These are phyloP conservation scores for Candida alai DNA, from an alignment of 805 yeast genomes.

Conservation along the genomic window DNA sequence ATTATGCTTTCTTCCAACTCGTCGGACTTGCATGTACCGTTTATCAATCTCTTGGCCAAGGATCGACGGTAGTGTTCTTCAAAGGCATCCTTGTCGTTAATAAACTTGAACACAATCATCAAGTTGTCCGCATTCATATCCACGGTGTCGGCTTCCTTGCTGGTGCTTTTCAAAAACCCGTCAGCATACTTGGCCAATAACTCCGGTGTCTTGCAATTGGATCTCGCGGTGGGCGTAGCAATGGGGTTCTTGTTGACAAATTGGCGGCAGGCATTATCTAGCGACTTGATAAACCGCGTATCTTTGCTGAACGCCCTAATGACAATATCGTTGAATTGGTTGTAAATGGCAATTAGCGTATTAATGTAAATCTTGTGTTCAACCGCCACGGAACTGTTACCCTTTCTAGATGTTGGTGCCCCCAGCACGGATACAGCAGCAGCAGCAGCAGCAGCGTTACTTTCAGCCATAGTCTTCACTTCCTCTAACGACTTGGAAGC, in stretches of 20 bases:
- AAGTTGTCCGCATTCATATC: slow-evolving; percentile 82
- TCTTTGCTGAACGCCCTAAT: slow-evolving; percentile 65
- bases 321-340: slow-evolving; percentile 63
- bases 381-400: slow-evolving; percentile 27
- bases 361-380: slow-evolving; percentile 81
- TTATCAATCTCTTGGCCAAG: slow-evolving; percentile 84
- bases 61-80: slow-evolving; percentile 88
- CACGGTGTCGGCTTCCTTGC: slow-evolving; percentile 62
- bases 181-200: slow-evolving; percentile 87
- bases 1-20: slow-evolving; percentile 83
- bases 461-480: slow-evolving; percentile 34
- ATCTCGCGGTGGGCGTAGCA: slow-evolving; percentile 62
- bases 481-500: slow-evolving; percentile 53
- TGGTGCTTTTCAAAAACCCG: slow-evolving; percentile 70
- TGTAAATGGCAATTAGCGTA: slow-evolving; percentile 66
- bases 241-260: slow-evolving; percentile 80
- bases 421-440: slow-evolving; percentile 7
- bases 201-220: slow-evolving; percentile 83
- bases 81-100: slow-evolving; percentile 93
- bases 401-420: slow-evolving; percentile 11
- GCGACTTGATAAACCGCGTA: slow-evolving; percentile 75
- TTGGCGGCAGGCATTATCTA: slow-evolving; percentile 83
- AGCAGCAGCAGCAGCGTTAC: slow-evolving; percentile 9
- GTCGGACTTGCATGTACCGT: slow-evolving; percentile 79
- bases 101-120: slow-evolving; percentile 80